These are phyloP conservation scores for Rhizopus delemar DNA, from an alignment of 371 early-diverging fungal species.

Conservation along the genomic window DNA sequence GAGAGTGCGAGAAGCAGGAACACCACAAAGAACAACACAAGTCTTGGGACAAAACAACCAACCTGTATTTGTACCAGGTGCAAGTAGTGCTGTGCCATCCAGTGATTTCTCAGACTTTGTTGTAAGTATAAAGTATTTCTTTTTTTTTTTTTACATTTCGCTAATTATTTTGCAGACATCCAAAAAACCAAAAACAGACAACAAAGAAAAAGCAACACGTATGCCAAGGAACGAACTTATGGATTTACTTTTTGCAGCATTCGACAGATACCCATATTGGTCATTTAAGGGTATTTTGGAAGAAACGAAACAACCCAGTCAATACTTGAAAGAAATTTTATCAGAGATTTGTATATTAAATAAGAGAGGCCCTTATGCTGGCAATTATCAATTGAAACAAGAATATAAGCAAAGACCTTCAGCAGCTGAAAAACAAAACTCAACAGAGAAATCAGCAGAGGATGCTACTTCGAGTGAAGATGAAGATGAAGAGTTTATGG, in stretches of 20 bases:
- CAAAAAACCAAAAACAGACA: slow-evolving; percentile 41
- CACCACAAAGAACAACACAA: slow-evolving; percentile 60
- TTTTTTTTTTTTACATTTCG: slow-evolving; percentile 2
- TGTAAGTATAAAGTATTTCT: slow-evolving; percentile 37
- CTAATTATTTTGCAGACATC: slow-evolving; percentile 21
- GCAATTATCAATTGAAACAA: slow-evolving; percentile 83
- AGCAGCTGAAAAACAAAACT: slow-evolving; percentile 46
- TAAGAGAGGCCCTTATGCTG: slow-evolving; percentile 82
- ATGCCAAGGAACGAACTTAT: slow-evolving; percentile 84
- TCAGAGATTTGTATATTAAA: slow-evolving; percentile 78
- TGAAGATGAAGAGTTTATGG: slow-evolving; percentile 49
- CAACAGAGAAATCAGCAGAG: slow-evolving; percentile 20
- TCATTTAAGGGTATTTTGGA: slow-evolving; percentile 84
- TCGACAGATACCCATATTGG: slow-evolving; percentile 83
- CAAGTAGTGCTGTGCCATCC: slow-evolving; percentile 56
- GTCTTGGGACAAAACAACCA: slow-evolving; percentile 56
- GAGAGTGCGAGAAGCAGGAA: slow-evolving; percentile 62
- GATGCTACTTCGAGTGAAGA: slow-evolving; percentile 32
- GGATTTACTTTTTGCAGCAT: slow-evolving; percentile 80
- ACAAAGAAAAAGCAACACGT: slow-evolving; percentile 74
- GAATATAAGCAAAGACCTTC: slow-evolving; percentile 67
- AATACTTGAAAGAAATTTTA: slow-evolving; percentile 86
- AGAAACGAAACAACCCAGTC: slow-evolving; percentile 73
- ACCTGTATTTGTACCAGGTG: slow-evolving; percentile 59
- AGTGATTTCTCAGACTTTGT: slow-evolving; percentile 56